phyloP scores from a whole-genome alignment of 208 protist species.

The Acanthamoeba triangularis region DNA sequence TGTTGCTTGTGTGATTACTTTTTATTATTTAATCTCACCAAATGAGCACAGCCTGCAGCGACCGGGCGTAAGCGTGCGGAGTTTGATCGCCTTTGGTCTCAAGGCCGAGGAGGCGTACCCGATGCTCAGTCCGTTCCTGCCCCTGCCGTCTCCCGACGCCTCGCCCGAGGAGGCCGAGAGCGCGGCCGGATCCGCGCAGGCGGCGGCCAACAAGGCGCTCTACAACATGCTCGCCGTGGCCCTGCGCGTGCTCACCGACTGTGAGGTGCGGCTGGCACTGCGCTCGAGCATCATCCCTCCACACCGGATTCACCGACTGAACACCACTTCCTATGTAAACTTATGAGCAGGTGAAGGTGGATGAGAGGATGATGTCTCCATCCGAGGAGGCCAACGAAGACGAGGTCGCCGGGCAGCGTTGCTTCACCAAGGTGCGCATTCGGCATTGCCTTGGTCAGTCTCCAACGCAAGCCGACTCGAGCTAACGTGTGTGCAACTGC shows the following conservation, averaged over 20 bases:
- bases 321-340: not conserved
- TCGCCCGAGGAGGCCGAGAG: conserved; percentile 23
- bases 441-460: not conserved
- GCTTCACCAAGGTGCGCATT: conserved; percentile 64
- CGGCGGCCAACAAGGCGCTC: conserved; percentile 37
- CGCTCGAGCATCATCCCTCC: not conserved
- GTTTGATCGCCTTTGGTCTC: conserved; percentile 67
- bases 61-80: conserved; percentile 60
- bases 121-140: conserved; percentile 49
- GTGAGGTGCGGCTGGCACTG: not conserved
- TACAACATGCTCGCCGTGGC: conserved; percentile 68
- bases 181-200: not conserved
- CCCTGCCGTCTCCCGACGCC: conserved; percentile 22
- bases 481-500: not conserved
- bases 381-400: not conserved
- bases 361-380: not conserved
- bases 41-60: not conserved
- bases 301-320: not conserved
- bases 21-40: not conserved
- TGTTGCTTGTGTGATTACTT: not conserved
- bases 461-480: too few species aligned
- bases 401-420: conserved; percentile 21
- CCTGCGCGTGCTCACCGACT: conserved; percentile 62
- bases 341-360: not conserved
- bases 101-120: conserved; percentile 52